Base-by-base conservation (phyloP, 768 basidiomycete genomes). In the Pleurotus salmoneostramineus region DNA sequence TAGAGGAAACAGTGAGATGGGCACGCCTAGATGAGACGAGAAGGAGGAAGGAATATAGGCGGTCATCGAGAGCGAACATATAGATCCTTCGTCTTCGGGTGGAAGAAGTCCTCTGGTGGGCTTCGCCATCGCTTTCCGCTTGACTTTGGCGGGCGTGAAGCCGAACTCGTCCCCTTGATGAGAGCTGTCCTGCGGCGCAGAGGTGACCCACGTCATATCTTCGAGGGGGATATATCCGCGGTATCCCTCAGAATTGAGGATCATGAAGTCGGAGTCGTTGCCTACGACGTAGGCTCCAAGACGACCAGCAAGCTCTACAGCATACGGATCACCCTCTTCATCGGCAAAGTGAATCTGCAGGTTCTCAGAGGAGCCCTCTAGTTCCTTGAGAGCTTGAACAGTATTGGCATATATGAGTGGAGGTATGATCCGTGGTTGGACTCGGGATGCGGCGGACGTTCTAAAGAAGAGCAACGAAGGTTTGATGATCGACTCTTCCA, bases 251-350 rank as follows among this genome's bases (percentile, higher is more conserved):
- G 84, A 75, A 63, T 90, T 90, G 54, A 92, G 72, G 55, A 94
- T 78, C 50, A 89, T 84, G 61, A 89, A 94, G 68, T 94, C 92
- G 2, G 91, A 93, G 73, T 94, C 92, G 59, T 78, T 84, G 21
- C 87, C 89, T 0, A 85, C 77, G 47, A 94, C 89, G 62, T 87
- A 93, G 35, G 83, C 92, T 6, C 80, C 77, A 8, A 92, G 70
- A 49, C 82, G 78, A 11, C 84, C 91, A 7, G 92, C 92, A 6
- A 94, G 77, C 63, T 91, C 91, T 5, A 93, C 91, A n/a, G 88
- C 85, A 63, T 83, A 91, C 2, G 89, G 88, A 68, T 93, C 91
- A 7, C 83, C 89, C 68, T 93, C 91, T 69, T 86, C 86, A 62
- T 93, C 90, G 5, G 91, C 90, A 60, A 87, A 86, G 68, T 88